Conservation (phyloP, 441 rosid genomes). For the Croton setiger region DNA sequence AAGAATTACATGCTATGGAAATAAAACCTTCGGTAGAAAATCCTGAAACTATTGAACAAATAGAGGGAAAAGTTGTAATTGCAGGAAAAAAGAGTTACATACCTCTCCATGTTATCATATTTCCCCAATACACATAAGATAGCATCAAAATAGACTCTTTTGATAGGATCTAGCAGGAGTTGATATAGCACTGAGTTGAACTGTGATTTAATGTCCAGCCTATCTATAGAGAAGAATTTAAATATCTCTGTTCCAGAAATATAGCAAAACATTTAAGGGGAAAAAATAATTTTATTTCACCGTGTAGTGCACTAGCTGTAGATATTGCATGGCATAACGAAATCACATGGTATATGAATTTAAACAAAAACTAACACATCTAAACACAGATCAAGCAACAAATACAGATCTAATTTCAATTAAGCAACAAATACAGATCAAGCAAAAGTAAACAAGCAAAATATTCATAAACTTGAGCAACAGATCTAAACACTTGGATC, state of each 20-base stretch:
- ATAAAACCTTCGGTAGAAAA: conserved; percentile 16
- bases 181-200: conserved; percentile 94
- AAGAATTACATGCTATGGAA: conserved; percentile 10
- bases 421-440: conserved; percentile 19
- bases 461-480: conserved; percentile 11
- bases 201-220: conserved; percentile 91
- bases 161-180: conserved; percentile 97
- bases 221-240: conserved; percentile 50
- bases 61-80: not conserved
- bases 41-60: conserved; percentile 4
- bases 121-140: conserved; percentile 91
- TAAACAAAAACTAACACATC: not conserved
- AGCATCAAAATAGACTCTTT: conserved; percentile 99
- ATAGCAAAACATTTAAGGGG: not conserved
- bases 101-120: conserved; percentile 78
- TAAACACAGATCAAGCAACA: too few relatives aligned
- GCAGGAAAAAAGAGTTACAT: conserved; percentile 15
- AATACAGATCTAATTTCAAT: conserved; percentile 38
- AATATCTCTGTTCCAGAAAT: conserved; percentile 22
- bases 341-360: not conserved
- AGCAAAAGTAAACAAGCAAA: conserved; percentile 5
- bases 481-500: conserved; percentile 34
- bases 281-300: conserved; percentile 36
- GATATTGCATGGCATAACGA: conserved; percentile 80
- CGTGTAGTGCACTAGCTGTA: conserved; percentile 93